phyloP scores from a whole-genome alignment of 768 basidiomycete genomes.

The Chlorophyllum brunneum region DNA sequence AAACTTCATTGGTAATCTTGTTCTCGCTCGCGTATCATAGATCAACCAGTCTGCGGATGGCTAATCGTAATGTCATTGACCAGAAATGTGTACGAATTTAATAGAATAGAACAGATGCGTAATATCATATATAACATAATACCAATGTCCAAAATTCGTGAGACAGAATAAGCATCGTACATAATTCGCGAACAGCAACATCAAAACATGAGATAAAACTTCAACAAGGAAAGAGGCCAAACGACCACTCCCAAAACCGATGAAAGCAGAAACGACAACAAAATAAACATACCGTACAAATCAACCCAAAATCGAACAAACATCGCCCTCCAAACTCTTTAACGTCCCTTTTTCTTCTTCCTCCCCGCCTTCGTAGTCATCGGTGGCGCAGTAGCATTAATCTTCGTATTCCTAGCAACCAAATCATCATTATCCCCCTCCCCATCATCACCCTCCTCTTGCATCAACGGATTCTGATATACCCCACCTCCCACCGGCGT shows the following conservation, averaged over 20 bases:
- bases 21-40: not conserved
- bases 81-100: not conserved
- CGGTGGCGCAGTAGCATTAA: constrained; percentile 9
- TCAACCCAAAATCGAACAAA: not conserved
- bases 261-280: not conserved
- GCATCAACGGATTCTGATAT: constrained; percentile 11
- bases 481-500: constrained; percentile 4
- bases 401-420: constrained; percentile 10
- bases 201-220: no score
- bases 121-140: no score
- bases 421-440: constrained; percentile 1
- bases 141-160: no score
- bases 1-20: constrained; percentile 68
- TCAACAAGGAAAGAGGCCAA: no score
- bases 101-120: no score
- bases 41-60: not conserved
- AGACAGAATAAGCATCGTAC: no score
- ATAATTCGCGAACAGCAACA: no score
- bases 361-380: not conserved
- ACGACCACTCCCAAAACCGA: not conserved
- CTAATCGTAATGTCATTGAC: constrained; percentile 2
- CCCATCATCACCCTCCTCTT: constrained; percentile 2
- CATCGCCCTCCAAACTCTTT: not conserved
- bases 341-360: constrained; percentile 8
- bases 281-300: not conserved